A percentile compares a stretch with the other conserved stretches of the same genome.
phyloP scores from a whole-genome alignment of 306 rosid species.

The Cicer chorassanicum region DNA sequence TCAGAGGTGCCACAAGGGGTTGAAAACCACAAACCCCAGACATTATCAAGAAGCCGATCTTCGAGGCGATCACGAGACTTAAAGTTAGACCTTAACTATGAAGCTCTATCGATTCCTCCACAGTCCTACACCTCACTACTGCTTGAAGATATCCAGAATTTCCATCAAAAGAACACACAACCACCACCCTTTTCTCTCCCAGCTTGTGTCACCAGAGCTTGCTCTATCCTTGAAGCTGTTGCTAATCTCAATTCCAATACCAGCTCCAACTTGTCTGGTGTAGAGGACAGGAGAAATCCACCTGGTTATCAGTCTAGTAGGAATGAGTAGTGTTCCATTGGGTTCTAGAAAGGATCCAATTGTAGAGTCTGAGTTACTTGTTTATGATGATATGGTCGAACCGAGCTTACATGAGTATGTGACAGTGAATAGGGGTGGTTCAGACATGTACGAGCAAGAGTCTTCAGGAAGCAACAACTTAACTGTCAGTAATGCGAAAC shows the following conservation, averaged over 20 bases:
- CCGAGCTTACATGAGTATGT: slow-evolving; percentile 87
- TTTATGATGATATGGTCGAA: slow-evolving; percentile 70
- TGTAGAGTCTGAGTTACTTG: slow-evolving; percentile 71
- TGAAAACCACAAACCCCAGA: slow-evolving; percentile 56
- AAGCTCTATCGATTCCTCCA: slow-evolving; percentile 53
- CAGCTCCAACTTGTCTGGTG: slow-evolving; percentile 52
- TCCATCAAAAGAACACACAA: slow-evolving; percentile 77
- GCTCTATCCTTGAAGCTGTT: slow-evolving; percentile 91
- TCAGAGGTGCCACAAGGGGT: slow-evolving; percentile 48
- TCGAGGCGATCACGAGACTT: slow-evolving; percentile 77
- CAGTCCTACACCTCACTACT: slow-evolving; percentile 76
- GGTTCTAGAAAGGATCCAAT: slow-evolving; percentile 56
- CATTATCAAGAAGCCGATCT: slow-evolving; percentile 80
- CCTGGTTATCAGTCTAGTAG: slow-evolving; percentile 36
- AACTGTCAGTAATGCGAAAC: slow-evolving; percentile 55
- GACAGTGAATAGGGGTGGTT: slow-evolving; percentile 61
- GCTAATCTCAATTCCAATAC: slow-evolving; percentile 84
- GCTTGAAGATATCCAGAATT: slow-evolving; percentile 87
- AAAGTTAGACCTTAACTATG: slow-evolving; percentile 74
- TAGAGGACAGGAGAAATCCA: slow-evolving; percentile 50
- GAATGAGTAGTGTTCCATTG: slow-evolving; percentile 46
- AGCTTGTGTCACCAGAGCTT: slow-evolving; percentile 83
- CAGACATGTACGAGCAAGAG: slow-evolving; percentile 75
- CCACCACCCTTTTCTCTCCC: slow-evolving; percentile 67
- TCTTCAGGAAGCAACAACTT: slow-evolving; percentile 80